Conservation (phyloP, 257 asterid species). For the Solanum corneliomulleri region DNA sequence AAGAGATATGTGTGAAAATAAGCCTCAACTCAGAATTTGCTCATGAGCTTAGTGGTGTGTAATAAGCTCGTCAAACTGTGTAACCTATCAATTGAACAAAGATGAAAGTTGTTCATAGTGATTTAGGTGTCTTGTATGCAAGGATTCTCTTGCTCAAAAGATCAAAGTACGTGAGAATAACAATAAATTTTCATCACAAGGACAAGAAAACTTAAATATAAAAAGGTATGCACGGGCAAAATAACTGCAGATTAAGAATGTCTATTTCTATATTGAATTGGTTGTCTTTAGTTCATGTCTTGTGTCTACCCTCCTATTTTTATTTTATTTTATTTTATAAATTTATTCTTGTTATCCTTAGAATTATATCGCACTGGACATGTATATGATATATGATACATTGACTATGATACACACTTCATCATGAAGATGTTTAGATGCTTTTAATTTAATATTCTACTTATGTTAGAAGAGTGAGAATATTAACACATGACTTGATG, state of each 20-base stretch:
- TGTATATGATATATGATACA: neutral
- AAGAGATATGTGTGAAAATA: neutral
- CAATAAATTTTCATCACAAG: neutral
- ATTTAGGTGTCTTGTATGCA: rapidly evolving
- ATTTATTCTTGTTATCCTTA: no score
- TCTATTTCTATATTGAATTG: no score
- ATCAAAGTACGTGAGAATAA: neutral
- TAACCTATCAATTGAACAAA: neutral
- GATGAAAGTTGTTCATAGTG: neutral
- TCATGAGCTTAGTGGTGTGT: no score
- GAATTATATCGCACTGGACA: neutral
- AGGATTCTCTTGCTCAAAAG: neutral
- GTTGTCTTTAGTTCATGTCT: no score
- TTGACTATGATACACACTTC: neutral
- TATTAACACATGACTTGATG: neutral
- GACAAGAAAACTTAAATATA: neutral
- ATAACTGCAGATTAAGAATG: neutral
- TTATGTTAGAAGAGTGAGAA: no score
- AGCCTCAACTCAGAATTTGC: rapidly evolving
- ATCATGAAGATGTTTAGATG: neutral
- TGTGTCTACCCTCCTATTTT: no score
- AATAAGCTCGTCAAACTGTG: no score
- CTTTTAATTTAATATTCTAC: neutral
- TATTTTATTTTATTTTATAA: no score
- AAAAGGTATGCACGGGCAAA: neutral